phyloP scores from a whole-genome alignment of 192 early-diverging fungal species.

The Thamnidium elegans region DNA sequence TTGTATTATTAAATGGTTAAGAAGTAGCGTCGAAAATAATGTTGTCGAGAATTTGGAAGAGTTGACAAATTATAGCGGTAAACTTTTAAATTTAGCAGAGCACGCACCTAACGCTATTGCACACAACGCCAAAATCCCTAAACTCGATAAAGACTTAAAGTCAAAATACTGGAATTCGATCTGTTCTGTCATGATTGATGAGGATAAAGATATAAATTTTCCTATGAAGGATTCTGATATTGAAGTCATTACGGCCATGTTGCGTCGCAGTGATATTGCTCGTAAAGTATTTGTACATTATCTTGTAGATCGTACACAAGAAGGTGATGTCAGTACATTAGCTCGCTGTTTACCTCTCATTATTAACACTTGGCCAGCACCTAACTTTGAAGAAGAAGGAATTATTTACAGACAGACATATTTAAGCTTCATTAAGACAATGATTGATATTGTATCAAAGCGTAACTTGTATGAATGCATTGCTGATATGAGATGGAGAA shows the following conservation, averaged over 20 bases:
- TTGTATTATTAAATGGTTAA: constrained; percentile 40
- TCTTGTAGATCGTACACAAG: constrained; percentile 36
- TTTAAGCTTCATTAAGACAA: constrained; percentile 43
- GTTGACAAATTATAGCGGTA: constrained; percentile 43
- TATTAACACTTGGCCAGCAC: constrained; percentile 29
- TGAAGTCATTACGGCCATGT: constrained; percentile 23
- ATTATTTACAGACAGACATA: constrained; percentile 44
- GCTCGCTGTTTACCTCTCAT: constrained; percentile 37
- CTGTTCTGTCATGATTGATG: constrained; percentile 17
- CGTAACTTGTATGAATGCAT: constrained; percentile 39
- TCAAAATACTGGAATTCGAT: constrained; percentile 43
- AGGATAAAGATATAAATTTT: constrained; percentile 14
- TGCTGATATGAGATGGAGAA: constrained; percentile 33
- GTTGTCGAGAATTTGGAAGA: constrained; percentile 23
- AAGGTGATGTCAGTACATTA: constrained; percentile 40
- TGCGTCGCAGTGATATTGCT: constrained; percentile 45
- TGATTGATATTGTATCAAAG: constrained; percentile 38
- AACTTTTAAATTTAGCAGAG: constrained; percentile 51
- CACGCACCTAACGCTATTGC: constrained; percentile 44
- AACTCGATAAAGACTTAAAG: constrained; percentile 45
- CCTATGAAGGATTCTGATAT: constrained; percentile 27
- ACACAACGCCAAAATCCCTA: constrained; percentile 44
- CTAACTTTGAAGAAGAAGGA: constrained; percentile 21
- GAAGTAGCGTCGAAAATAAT: constrained; percentile 27
- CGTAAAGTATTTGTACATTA: constrained; percentile 53